Percentiles rank a stretch among this genome's conserved stretches.
These are phyloP conservation scores for Annulohypoxylon truncatum DNA, from an alignment of 2,329 filamentous ascomycete genomes.

Conservation along the genomic window DNA sequence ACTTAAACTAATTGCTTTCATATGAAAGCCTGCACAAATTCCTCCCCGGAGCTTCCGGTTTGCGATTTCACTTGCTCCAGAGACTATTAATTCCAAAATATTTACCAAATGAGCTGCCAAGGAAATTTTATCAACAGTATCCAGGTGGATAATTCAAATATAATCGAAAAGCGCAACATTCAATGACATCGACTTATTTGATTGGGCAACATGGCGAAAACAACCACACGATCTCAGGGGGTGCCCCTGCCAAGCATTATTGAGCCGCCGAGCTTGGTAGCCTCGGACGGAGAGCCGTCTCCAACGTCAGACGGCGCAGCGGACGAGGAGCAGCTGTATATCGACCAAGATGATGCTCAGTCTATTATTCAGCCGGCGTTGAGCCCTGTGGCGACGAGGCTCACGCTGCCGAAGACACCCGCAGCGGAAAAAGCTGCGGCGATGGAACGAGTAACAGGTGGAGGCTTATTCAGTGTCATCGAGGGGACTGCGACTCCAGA, in stretches of 20 bases:
- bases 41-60: slow-evolving; percentile 34
- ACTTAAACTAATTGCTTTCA: slow-evolving; percentile 24
- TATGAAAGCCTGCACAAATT: slow-evolving; percentile 17
- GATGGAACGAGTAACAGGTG: slow-evolving; percentile 57
- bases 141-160: slow-evolving; percentile 21
- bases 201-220: slow-evolving; percentile 41
- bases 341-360: slow-evolving; percentile 67
- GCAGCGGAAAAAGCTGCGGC: slow-evolving; percentile 69
- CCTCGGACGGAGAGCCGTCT: slow-evolving; percentile 43
- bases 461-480: slow-evolving; percentile 53
- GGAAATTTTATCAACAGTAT: slow-evolving; percentile 11
- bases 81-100: slow-evolving; percentile 14
- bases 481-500: slow-evolving; percentile 48
- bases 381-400: slow-evolving; percentile 65
- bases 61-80: slow-evolving; percentile 10
- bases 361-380: slow-evolving; percentile 70
- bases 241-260: slow-evolving; percentile 25
- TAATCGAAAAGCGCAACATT: slow-evolving; percentile 20
- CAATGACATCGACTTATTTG: slow-evolving; percentile 31
- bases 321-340: slow-evolving; percentile 55
- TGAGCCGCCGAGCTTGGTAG: slow-evolving; percentile 36
- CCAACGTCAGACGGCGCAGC: slow-evolving; percentile 45
- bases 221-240: slow-evolving; percentile 22
- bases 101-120: slow-evolving; percentile 28
- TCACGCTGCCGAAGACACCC: slow-evolving; percentile 66